Base-by-base conservation (phyloP, 345 rosid species). In the Pugionium dolabratum region DNA sequence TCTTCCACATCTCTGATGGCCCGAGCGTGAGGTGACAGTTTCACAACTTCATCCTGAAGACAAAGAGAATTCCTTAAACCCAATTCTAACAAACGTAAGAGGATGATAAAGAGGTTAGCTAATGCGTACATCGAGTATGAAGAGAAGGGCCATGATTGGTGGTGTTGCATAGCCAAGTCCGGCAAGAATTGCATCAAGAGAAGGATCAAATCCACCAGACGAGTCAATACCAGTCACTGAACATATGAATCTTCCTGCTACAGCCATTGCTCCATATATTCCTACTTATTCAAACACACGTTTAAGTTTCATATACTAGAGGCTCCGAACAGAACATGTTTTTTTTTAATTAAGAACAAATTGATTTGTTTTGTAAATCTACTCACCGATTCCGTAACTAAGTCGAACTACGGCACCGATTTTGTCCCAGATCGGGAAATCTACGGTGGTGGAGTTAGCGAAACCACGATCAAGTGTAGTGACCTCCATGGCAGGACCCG, bases 1-100 rank as follows among this genome's bases (percentile, higher is more conserved):
- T 94, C 97, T 81, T 94, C 99, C n/a, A 94, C 99, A 59, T 94
- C 99, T 71, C 97, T 83, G 26, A 94, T 88, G 26, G 99, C 99
- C 1, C 96, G 89, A 66, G 99, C 99, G 64, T 94, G 97, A 29
- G 97, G 99, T 2, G 96, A 94, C 2, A 86, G 25, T 77, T 90
- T 94, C 79, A 94, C 99, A 59, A 94, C 95, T 79, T 94, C 99
- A 74, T 94, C 99, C 99, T 93, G 54, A 9, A 59, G 4, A 29
- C 36, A 49, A n/a, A 50, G 2, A 50, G 3, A 36, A 7, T 9
- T 7, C 5, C 6, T 11, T 1, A 37, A 32, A 11, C 28, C 37
- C 44, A 60, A 70, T 7, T 65, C 40, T 7, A 40, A 60, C 34
- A 30, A 63, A 66, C 26, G 25, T 5, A 1, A 66, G 2, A 65